phyloP scores from a whole-genome alignment of 768 basidiomycete genomes.

The Clathrus columnatus region DNA sequence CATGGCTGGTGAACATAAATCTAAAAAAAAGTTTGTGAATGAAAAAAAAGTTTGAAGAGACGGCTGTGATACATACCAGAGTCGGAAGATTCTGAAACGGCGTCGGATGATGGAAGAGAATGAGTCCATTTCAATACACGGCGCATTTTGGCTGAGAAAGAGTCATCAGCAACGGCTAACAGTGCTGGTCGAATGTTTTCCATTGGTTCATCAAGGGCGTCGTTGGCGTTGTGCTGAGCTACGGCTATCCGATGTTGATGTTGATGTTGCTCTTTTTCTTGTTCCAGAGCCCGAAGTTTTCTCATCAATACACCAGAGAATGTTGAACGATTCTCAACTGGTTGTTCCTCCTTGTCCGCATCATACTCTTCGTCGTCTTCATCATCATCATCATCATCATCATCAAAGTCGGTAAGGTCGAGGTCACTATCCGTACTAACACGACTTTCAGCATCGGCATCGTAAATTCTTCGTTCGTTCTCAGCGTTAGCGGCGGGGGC shows the following conservation, averaged over 20 bases:
- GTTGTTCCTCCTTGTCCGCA: conserved; percentile 17
- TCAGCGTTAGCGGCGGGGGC: background rate
- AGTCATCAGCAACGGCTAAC: conserved; percentile 2
- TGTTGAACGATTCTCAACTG: conserved; percentile 21
- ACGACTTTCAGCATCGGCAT: too few relatives aligned
- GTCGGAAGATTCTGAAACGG: background rate
- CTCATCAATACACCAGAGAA: conserved; percentile 10
- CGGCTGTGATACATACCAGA: background rate
- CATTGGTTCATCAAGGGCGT: background rate
- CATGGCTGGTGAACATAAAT: background rate
- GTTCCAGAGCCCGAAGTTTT: conserved; percentile 10
- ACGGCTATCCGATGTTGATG: conserved; percentile 41
- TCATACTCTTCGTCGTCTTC: conserved; percentile 7
- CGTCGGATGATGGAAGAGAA: background rate
- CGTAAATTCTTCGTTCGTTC: background rate
- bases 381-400: conserved; percentile 13
- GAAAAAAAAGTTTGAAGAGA: background rate
- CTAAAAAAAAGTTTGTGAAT: background rate
- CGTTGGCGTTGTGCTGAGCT: too few relatives aligned
- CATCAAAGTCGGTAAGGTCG: conserved; percentile 8
- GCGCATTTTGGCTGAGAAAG: conserved; percentile 9
- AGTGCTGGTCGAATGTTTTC: background rate
- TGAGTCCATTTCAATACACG: conserved; percentile 7
- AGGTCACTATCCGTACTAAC: conserved; percentile 16
- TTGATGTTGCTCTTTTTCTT: conserved; percentile 2